A percentile compares a stretch with the other conserved stretches of the same genome.
phyloP scores from a whole-genome alignment of 106 monocot genomes.

The Xerophyta viscosa region DNA sequence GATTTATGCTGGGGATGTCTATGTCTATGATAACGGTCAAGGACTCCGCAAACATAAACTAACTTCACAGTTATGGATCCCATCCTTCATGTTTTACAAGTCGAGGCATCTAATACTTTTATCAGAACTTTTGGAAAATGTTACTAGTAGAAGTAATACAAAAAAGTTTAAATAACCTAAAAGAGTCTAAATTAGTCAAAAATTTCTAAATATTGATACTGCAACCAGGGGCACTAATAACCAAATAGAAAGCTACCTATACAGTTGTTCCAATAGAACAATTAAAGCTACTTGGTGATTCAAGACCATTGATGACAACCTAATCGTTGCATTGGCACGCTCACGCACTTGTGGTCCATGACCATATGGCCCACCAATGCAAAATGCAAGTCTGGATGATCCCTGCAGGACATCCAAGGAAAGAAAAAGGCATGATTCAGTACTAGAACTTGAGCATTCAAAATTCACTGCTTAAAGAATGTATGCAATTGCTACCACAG shows the following conservation, averaged over 20 bases:
- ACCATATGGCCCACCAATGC: constrained; percentile 92
- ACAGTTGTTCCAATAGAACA: constrained; percentile 79
- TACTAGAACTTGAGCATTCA: neutral
- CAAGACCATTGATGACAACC: constrained; percentile 72
- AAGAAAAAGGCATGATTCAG: neutral
- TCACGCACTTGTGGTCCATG: constrained; percentile 52
- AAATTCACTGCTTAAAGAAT: neutral
- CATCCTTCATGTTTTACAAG: too few relatives aligned
- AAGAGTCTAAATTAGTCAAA: neutral
- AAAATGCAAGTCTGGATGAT: constrained; percentile 55
- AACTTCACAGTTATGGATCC: too few relatives aligned
- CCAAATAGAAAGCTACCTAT: constrained; percentile 33
- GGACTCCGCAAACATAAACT: too few relatives aligned
- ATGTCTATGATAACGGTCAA: too few relatives aligned
- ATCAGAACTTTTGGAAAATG: too few relatives aligned
- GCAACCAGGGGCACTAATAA: too few relatives aligned
- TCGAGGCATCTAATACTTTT: too few relatives aligned
- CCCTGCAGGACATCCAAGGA: constrained; percentile 27
- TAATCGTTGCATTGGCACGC: constrained; percentile 61
- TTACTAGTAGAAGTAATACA: too few relatives aligned
- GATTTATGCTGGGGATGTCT: too few relatives aligned
- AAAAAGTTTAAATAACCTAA: neutral
- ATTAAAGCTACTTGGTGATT: constrained; percentile 84
- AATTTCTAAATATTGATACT: too few relatives aligned
- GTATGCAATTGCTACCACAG: too few relatives aligned